Percentiles rank a stretch among this genome's conserved stretches.
These are phyloP conservation scores for Candida insectorum DNA, from an alignment of 805 yeast genomes.

Conservation along the genomic window DNA sequence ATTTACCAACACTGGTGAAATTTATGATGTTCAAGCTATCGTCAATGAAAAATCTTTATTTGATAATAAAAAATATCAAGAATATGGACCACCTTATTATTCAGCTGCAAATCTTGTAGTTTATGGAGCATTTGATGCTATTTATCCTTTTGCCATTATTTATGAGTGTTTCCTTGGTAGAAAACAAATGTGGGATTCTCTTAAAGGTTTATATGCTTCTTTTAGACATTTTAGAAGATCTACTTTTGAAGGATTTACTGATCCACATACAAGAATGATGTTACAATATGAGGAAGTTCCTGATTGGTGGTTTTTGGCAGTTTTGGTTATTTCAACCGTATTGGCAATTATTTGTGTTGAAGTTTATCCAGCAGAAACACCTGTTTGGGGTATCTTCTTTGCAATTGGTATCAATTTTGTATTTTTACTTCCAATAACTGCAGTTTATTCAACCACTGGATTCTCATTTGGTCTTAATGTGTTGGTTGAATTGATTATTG, in stretches of 20 bases:
- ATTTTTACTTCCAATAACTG: slow-evolving; percentile 58
- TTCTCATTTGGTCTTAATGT: slow-evolving; percentile 57
- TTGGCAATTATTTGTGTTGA: slow-evolving; percentile 43
- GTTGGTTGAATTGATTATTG: slow-evolving; percentile 59
- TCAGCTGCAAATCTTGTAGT: slow-evolving; percentile 23
- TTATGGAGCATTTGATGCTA: slow-evolving; percentile 36
- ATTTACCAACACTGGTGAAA: slow-evolving; percentile 22
- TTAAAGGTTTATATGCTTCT: slow-evolving; percentile 19
- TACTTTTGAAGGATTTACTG: slow-evolving; percentile 28
- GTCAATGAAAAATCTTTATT: slow-evolving; percentile 36
- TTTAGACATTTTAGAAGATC: slow-evolving; percentile 13
- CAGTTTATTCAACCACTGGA: slow-evolving; percentile 61
- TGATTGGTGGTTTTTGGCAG: slow-evolving; percentile 58
- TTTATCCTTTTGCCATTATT: slow-evolving; percentile 53
- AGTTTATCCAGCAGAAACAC: slow-evolving; percentile 50
- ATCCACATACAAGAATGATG: slow-evolving; percentile 59
- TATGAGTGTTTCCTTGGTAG: slow-evolving; percentile 43
- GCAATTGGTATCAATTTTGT: slow-evolving; percentile 50
- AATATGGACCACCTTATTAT: slow-evolving; percentile 21
- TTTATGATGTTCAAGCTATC: slow-evolving; percentile 21
- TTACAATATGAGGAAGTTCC: slow-evolving; percentile 63
- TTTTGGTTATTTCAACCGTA: slow-evolving; percentile 44
- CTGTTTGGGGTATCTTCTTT: slow-evolving; percentile 60
- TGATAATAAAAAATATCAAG: slow-evolving; percentile 16
- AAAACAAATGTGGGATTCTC: slow-evolving; percentile 26